Conservation (phyloP, 306 rosid species). For the Begonia masoniana region DNA sequence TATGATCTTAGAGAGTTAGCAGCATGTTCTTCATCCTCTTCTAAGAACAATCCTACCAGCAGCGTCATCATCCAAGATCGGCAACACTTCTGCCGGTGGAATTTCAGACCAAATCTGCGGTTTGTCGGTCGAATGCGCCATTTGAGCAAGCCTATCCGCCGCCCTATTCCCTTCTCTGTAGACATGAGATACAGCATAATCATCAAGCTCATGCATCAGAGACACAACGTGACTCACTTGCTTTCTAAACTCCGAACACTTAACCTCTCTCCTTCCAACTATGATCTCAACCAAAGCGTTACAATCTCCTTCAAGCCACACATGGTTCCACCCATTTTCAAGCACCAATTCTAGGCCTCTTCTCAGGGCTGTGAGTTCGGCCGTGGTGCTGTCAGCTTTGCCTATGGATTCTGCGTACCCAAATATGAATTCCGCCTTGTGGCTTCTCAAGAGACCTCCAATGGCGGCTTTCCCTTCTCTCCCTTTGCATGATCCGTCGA, state of each 20-base stretch:
- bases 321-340: conserved; percentile 58
- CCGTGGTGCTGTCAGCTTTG: conserved; percentile 41
- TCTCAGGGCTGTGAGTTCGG: conserved; percentile 40
- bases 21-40: conserved; percentile 12
- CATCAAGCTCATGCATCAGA: conserved; percentile 21
- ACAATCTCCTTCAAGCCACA: conserved; percentile 76
- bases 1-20: background rate
- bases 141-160: conserved; percentile 56
- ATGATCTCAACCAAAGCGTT: conserved; percentile 46
- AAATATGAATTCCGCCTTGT: conserved; percentile 54
- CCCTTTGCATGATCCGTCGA: conserved; percentile 54
- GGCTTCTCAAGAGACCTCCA: conserved; percentile 54
- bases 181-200: conserved; percentile 34
- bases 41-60: conserved; percentile 53
- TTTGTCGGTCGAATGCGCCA: conserved; percentile 36
- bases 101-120: conserved; percentile 34
- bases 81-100: conserved; percentile 42
- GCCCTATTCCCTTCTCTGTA: conserved; percentile 64
- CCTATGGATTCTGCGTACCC: conserved; percentile 68
- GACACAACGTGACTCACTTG: conserved; percentile 34
- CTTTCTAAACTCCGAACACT: conserved; percentile 32
- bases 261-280: conserved; percentile 22
- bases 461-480: conserved; percentile 37
- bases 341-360: conserved; percentile 58
- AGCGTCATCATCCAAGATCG: conserved; percentile 46